These are phyloP conservation scores for Grosmannia clavigera DNA, from an alignment of 2,329 filamentous ascomycete species.

Conservation along the genomic window DNA sequence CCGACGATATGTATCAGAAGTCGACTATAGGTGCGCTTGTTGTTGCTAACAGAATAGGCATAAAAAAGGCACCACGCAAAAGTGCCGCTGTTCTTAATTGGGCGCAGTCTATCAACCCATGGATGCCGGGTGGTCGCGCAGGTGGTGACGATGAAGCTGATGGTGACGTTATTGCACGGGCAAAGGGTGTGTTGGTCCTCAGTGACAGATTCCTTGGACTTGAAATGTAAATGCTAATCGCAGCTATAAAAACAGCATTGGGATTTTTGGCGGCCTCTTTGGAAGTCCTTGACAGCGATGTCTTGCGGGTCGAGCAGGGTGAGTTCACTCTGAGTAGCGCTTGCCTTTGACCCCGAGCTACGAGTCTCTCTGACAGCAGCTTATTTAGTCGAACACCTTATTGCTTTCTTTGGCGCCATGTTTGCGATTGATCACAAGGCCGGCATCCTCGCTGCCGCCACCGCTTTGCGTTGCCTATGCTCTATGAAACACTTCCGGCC, in stretches of 20 bases:
- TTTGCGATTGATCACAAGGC: slow-evolving; percentile 47
- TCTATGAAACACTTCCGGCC: slow-evolving; percentile 39
- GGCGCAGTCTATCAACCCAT: slow-evolving; percentile 20
- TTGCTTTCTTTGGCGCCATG: slow-evolving; percentile 45
- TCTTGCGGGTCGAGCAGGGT: slow-evolving; percentile 39
- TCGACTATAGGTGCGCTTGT: not conserved
- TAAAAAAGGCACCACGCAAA: slow-evolving; percentile 11
- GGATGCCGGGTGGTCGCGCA: slow-evolving; percentile 18
- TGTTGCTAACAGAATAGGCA: slow-evolving; percentile 7
- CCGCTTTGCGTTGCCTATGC: slow-evolving; percentile 36
- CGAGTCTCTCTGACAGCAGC: not conserved
- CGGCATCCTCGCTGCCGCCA: slow-evolving; percentile 41
- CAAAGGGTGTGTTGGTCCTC: slow-evolving; percentile 28
- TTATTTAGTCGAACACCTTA: slow-evolving; percentile 16
- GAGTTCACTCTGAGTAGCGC: slow-evolving; percentile 1
- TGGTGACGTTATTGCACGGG: slow-evolving; percentile 38
- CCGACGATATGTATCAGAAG: not conserved
- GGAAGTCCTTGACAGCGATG: slow-evolving; percentile 30
- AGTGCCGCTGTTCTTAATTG: slow-evolving; percentile 13
- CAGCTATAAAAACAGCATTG: slow-evolving; percentile 27
- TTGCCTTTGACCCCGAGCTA: not conserved
- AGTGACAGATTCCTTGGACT: not conserved
- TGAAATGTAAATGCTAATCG: not conserved
- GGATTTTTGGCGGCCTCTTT: slow-evolving; percentile 45
- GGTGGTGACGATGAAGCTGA: slow-evolving; percentile 11